Evolutionary conservation across 2,329 filamentous ascomycete genomes (phyloP).

Genomic region (Metarhizium humberi): DNA sequence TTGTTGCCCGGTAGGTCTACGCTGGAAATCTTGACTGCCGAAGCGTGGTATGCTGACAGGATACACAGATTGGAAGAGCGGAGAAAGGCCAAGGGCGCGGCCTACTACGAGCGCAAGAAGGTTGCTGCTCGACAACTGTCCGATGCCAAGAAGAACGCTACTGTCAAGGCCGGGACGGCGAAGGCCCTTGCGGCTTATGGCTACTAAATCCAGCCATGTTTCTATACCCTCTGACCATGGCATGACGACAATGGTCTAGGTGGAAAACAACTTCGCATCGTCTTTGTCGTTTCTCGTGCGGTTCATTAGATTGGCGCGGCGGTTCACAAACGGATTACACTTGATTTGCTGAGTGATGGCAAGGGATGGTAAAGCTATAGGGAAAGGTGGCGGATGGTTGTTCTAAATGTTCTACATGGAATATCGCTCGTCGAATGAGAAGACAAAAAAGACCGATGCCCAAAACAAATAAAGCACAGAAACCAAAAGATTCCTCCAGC

Average conservation of each 20-base stretch:
- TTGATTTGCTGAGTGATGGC: conserved; percentile 38
- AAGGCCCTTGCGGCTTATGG: conserved; percentile 82
- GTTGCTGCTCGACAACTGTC: conserved; percentile 79
- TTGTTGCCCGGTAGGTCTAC: conserved; percentile 81
- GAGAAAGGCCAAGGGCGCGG: conserved; percentile 97
- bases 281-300: conserved; percentile 35
- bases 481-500: conserved; percentile 8
- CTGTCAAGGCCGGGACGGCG: conserved; percentile 77
- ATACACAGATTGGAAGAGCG: conserved; percentile 85
- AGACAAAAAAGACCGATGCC: conserved; percentile 12
- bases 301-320: conserved; percentile 46
- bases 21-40: neutral
- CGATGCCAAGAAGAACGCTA: conserved; percentile 87
- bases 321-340: conserved; percentile 38
- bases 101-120: conserved; percentile 99
- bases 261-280: conserved; percentile 25
- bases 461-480: conserved; percentile 26
- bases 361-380: conserved; percentile 27
- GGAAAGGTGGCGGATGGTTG: conserved; percentile 21
- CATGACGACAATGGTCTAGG: conserved; percentile 11
- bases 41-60: neutral
- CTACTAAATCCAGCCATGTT: conserved; percentile 55
- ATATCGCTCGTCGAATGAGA: conserved; percentile 19
- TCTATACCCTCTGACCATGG: conserved; percentile 15
- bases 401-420: conserved; percentile 26